Conservation (phyloP, 2,329 filamentous ascomycete genomes). For the Cercospora canescens region DNA sequence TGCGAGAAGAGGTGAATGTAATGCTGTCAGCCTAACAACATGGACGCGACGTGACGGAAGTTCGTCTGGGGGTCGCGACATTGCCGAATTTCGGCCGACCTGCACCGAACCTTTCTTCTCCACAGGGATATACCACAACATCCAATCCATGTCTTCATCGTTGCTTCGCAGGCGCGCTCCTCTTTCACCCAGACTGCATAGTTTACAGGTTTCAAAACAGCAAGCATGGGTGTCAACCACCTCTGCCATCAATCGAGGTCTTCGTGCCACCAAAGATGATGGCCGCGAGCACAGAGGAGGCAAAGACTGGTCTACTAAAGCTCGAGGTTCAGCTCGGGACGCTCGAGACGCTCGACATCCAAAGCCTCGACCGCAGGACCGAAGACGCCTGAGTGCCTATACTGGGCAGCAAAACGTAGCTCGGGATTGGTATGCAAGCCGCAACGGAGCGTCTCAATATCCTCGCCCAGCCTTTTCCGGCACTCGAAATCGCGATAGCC, state of each 20-base stretch:
- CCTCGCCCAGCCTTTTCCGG: background rate
- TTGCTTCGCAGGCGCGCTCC: conserved; percentile 13
- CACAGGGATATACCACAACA: background rate
- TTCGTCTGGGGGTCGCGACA: background rate
- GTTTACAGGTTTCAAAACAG: background rate
- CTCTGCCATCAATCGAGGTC: conserved; percentile 68
- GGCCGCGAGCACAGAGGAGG: conserved; percentile 15
- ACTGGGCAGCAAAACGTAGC: background rate
- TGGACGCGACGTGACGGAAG: background rate
- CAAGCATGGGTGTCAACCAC: conserved; percentile 54
- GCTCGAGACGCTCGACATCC: background rate
- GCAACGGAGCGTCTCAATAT: background rate
- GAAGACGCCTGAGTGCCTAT: conserved; percentile 8
- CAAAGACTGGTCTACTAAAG: conserved; percentile 14
- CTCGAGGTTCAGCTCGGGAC: background rate
- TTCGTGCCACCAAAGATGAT: conserved; percentile 45
- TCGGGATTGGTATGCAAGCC: background rate
- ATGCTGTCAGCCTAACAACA: background rate
- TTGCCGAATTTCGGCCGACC: background rate
- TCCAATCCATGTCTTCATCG: conserved; percentile 11
- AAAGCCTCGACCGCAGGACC: background rate
- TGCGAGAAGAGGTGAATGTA: background rate
- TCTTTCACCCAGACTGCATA: conserved; percentile 14
- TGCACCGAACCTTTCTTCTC: background rate
- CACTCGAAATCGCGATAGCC: background rate